Evolutionary conservation across 2,329 filamentous ascomycete species (phyloP).

Genomic region (Phoma sp.): DNA sequence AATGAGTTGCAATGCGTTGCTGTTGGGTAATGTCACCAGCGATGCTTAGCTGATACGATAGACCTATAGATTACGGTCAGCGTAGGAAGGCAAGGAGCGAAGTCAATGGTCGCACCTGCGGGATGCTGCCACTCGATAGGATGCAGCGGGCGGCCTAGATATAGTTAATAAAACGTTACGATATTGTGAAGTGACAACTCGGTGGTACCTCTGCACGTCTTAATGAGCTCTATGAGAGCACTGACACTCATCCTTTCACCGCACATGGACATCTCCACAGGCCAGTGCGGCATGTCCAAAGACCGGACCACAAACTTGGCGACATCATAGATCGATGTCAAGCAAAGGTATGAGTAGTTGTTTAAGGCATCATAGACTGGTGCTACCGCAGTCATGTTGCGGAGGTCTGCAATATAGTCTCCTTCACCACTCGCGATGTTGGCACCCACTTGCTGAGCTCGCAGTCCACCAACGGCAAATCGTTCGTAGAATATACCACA

Average conservation of each 20-base stretch:
- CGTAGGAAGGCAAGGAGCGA: not conserved
- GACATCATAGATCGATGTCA: constrained; percentile 75
- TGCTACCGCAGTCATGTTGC: constrained; percentile 64
- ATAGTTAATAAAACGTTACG: constrained; percentile 20
- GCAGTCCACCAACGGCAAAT: constrained; percentile 73
- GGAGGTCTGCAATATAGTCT: constrained; percentile 71
- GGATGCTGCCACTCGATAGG: constrained; percentile 55
- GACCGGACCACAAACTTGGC: constrained; percentile 75
- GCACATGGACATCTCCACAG: constrained; percentile 71
- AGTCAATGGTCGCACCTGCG: constrained; percentile 40
- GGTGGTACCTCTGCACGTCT: constrained; percentile 38
- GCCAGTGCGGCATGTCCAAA: constrained; percentile 71
- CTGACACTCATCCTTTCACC: constrained; percentile 70
- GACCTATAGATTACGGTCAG: constrained; percentile 31
- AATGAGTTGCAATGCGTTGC: constrained; percentile 63
- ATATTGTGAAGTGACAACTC: not conserved
- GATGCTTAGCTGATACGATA: constrained; percentile 58
- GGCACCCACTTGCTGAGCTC: constrained; percentile 64
- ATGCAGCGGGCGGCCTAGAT: constrained; percentile 39
- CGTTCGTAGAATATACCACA: constrained; percentile 80
- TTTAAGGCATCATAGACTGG: constrained; percentile 61
- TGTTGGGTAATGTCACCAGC: constrained; percentile 48
- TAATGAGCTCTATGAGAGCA: constrained; percentile 65
- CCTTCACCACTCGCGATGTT: constrained; percentile 65
- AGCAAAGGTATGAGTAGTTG: constrained; percentile 60